These are phyloP conservation scores for Populus nigra DNA, from an alignment of 345 rosid species.

Conservation along the genomic window DNA sequence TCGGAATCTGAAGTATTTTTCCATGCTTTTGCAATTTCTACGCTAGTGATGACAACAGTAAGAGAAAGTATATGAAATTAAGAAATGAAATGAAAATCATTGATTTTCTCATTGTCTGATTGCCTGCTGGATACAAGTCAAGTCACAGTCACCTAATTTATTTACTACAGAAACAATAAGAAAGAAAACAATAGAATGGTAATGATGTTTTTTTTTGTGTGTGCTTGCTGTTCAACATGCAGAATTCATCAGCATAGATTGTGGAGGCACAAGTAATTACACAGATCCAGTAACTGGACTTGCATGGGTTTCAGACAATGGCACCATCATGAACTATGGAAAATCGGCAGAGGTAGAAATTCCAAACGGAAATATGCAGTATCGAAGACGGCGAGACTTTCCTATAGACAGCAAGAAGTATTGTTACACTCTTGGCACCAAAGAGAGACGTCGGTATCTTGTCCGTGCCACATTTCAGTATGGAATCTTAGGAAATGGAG, in stretches of 20 bases:
- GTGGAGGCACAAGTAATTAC: slow-evolving; percentile 70
- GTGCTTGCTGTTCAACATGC: slow-evolving; percentile 16
- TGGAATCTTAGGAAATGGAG: slow-evolving; percentile 54
- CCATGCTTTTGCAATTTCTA: neutral
- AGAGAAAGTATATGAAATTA: neutral
- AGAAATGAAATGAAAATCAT: neutral
- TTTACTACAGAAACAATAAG: neutral
- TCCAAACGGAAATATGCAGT: slow-evolving; percentile 47
- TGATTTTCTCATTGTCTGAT: neutral
- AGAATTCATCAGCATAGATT: slow-evolving; percentile 91
- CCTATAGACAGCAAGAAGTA: slow-evolving; percentile 77
- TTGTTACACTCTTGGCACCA: slow-evolving; percentile 64
- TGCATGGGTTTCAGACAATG: slow-evolving; percentile 77
- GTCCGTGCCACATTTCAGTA: slow-evolving; percentile 89
- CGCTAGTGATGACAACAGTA: neutral
- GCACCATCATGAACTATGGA: slow-evolving; percentile 48
- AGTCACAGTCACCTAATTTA: neutral
- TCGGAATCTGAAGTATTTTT: neutral
- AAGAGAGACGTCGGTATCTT: slow-evolving; percentile 77
- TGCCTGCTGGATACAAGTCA: neutral
- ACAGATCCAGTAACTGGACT: slow-evolving; percentile 73
- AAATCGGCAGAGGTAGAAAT: slow-evolving; percentile 38
- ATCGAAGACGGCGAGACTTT: slow-evolving; percentile 64
- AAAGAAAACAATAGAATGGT: neutral
- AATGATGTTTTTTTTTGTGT: neutral